Conservation (phyloP, 208 protist species). For the Angomonas ambiguus region DNA sequence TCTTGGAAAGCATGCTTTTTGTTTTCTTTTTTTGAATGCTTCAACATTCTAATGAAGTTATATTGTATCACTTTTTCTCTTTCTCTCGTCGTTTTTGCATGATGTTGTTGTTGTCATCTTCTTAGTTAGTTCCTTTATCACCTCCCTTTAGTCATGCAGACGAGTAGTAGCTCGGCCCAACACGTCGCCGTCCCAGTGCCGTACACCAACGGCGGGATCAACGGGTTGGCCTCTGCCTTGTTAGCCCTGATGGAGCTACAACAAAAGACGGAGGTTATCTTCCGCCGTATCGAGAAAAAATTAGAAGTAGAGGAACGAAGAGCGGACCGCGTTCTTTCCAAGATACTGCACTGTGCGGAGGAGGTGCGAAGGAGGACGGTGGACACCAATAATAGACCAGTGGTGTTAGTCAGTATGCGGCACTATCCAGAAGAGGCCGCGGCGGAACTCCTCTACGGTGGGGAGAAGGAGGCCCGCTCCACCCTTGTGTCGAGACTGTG, state of each 20-base stretch:
- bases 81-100: not conserved
- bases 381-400: slow-evolving; percentile 3
- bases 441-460: not conserved
- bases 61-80: not conserved
- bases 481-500: not conserved
- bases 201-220: slow-evolving; percentile 16
- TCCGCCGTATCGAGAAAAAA: slow-evolving; percentile 13
- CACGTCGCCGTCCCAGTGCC: slow-evolving; percentile 24
- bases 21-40: slow-evolving; percentile 1
- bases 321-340: slow-evolving; percentile 5
- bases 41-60: not conserved
- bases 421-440: slow-evolving; percentile 13
- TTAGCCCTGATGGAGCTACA: slow-evolving; percentile 16
- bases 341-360: slow-evolving; percentile 16
- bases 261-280: slow-evolving; percentile 14
- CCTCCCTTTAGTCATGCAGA: not conserved
- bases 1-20: not conserved
- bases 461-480: not conserved
- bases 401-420: slow-evolving; percentile 17
- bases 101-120: not conserved
- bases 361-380: not conserved
- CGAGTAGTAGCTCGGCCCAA: not conserved
- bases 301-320: slow-evolving; percentile 2
- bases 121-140: not conserved
- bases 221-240: slow-evolving; percentile 17